Evolutionary conservation across 1,139 yeast species (phyloP), one percentile per base, ranked within the genome.

Genomic region (Hyphopichia fennica): DNA sequence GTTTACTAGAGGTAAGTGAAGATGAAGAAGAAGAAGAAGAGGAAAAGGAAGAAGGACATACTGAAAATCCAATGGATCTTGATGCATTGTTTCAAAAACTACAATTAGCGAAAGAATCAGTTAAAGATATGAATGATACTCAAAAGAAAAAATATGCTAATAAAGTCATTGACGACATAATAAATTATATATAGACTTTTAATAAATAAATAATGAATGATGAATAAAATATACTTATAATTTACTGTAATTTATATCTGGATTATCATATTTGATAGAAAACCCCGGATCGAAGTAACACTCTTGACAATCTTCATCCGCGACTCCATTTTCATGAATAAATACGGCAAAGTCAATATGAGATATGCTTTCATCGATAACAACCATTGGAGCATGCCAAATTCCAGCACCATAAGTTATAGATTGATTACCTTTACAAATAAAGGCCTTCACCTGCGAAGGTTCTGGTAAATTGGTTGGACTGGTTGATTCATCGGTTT

Each of bases 321-420:
- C 75, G 0, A 84, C 82, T 1, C 89, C 93, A 51, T 86, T 86
- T 54, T 90, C 97, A 55, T 86, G 87, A 39, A 88, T 84, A 42
- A 89, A 69, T 14, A 91, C 97, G 2, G 89, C 91, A 67, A 90
- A 91, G 55, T 90, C 96, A 22, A 87, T 62, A 44, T 70, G 60
- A 1, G 79, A 67, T 10, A 75, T 72, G 9, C 62, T 57, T 34
- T 77, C 76, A 41, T 75, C 81, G 22, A 79, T 60, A 7, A 88
- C 93, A 33, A 91, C 85, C 97, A 91, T 91, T 1, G 98, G 98
- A 0, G 97, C 96, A 60, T 91, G 98, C 77, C 76, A 72, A 3
- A 64, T 63, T 0, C 75, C 95, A 0, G 79, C 80, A 0, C 89
- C 96, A 58, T 91, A 91, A 0, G 96, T 91, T 3, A 91, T 87